Conservation (phyloP, 2,329 filamentous ascomycete species). For the Fusarium pseudograminearum region DNA sequence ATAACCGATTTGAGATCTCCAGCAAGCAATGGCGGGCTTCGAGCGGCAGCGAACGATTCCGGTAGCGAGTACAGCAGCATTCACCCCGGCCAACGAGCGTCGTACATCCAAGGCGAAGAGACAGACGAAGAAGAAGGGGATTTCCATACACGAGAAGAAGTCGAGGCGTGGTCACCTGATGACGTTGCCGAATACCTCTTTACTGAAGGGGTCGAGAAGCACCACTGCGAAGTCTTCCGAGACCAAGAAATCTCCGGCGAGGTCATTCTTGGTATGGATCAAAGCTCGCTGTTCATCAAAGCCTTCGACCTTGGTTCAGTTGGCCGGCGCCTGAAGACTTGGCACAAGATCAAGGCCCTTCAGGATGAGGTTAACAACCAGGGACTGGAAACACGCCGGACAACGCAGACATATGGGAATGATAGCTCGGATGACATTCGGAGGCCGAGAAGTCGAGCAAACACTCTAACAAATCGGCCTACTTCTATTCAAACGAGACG, state of each 20-base stretch:
- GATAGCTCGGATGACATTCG: slow-evolving; percentile 69
- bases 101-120: slow-evolving; percentile 93
- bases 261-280: slow-evolving; percentile 93
- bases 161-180: slow-evolving; percentile 81
- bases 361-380: slow-evolving; percentile 83
- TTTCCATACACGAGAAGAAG: slow-evolving; percentile 76
- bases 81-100: slow-evolving; percentile 79
- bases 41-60: slow-evolving; percentile 75
- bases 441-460: slow-evolving; percentile 66
- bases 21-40: slow-evolving; percentile 63
- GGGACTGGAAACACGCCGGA: slow-evolving; percentile 59
- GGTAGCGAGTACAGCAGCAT: slow-evolving; percentile 92
- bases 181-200: slow-evolving; percentile 92
- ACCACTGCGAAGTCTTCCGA: slow-evolving; percentile 92
- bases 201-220: slow-evolving; percentile 83
- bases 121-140: slow-evolving; percentile 92
- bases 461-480: slow-evolving; percentile 66
- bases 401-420: slow-evolving; percentile 68
- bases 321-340: slow-evolving; percentile 88
- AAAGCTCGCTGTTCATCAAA: slow-evolving; percentile 94
- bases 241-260: slow-evolving; percentile 97
- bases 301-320: slow-evolving; percentile 94
- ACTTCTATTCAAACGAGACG: slow-evolving; percentile 62
- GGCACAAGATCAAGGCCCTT: slow-evolving; percentile 94
- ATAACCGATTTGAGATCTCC: slow-evolving; percentile 84